Evolutionary conservation across 768 basidiomycete genomes (phyloP), one percentile per base, ranked within the genome.

Genomic region (Cystofilobasidium ferigula): DNA sequence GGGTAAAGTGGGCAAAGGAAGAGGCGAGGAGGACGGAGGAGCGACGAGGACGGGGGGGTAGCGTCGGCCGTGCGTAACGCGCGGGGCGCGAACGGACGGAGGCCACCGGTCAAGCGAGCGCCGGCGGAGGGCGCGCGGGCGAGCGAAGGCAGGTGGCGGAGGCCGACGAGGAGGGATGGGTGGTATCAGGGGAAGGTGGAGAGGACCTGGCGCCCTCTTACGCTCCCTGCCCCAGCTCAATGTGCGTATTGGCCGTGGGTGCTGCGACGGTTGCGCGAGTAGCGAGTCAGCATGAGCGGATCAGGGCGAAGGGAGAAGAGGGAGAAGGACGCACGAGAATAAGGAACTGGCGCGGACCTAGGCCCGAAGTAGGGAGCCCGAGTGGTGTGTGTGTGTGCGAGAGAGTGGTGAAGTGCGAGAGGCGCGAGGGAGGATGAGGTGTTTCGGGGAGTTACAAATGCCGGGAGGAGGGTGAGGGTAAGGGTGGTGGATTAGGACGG

Each of bases 161-260:
- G 34, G 30, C 14, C 48, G 35, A 62, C 22, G 42, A 10, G 51
- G 26, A 51, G 48, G 48, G 32, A 28, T 38, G 30, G 30, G 43
- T 64, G 43, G 45, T 43, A 32, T 42, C n/a, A 35, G 63, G 24
- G 36, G 54, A 57, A 38, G 42, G 61, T 35, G 51, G 53, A 12
- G 28, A 63, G 54, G 63, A 64, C 63, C 63, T 64, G 63, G 57
- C 57, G 63, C 63, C 56, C 63, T 64, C 63, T 57, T 64, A 34
- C 43, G 42, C 54, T 58, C 57, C 63, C 63, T 64, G 63, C 63
- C 63, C 34, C 40, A 45, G 45, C 34, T 64, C 54, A 57, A 64
- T 57, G 35, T 48, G 34, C 20, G 30, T 54, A 24, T 54, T 13
- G 51, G 51, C 51, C 30, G 51, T 54, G 51, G 51, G 51, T 54